Evolutionary conservation across 2,329 filamentous ascomycete genomes (phyloP), one percentile per base, ranked within the genome.

Genomic region (Talaromyces islandicus): DNA sequence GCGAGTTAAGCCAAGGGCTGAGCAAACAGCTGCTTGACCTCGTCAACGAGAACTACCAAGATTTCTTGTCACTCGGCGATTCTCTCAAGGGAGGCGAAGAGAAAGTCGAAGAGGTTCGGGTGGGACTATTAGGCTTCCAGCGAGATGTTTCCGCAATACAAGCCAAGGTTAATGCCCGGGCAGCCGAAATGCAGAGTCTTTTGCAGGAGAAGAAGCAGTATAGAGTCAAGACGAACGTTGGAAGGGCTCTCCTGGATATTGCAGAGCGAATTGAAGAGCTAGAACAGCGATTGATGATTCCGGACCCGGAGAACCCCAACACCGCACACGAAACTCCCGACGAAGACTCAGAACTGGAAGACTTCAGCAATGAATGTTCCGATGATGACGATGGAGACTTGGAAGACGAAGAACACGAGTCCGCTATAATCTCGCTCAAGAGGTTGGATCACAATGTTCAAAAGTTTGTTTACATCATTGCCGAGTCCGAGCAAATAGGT

Each of bases 41-140:
- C 7, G 94, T 99, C 65, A 99, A 99, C 71, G 85, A 88, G 56
- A 96, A 99, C 75, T 97, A 99, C 73, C 88, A 91, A 54, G 89
- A 93, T 60, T 99, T 99, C 68, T 76, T 99, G 4, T 88, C 87
- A 0, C 78, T 99, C 0, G 95, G 94, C 0, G 86, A 84, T 53
- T 90, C 91, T 67, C 78, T 99, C 50, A 85, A 86, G 58, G 92
- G 92, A 2, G 95, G 95, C 7, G 92, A 96, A 69, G 93, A 97
- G 68, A 90, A 88, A 72, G 88, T 97, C 0, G 92, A 96, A 71
- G 91, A 95, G 70, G 88, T 97, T 32, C 84, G 91, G 50, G 89
- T 99, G 0, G 91, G 92, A 0, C 76, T 99, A 59, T 74, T 97
- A 62, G 91, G 91, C 0, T 97, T 99, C 69, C 83, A 87, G 62